These are phyloP conservation scores for Angomonas ambiguus DNA, from an alignment of 208 protist genomes.

Conservation along the genomic window DNA sequence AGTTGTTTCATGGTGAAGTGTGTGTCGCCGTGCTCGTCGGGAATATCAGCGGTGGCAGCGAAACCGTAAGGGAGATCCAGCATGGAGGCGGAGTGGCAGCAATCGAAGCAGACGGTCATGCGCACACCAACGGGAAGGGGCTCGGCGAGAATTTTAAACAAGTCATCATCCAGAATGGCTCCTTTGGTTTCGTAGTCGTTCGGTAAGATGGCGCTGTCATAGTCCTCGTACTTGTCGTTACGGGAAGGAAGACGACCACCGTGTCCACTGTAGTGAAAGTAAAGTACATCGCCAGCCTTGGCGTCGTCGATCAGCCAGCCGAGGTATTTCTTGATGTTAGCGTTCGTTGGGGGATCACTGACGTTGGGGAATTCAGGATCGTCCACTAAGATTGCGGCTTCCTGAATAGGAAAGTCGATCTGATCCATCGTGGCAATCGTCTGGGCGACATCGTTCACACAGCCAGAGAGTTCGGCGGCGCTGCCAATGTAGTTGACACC, in stretches of 20 bases:
- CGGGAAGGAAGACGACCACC: slow-evolving; percentile 55
- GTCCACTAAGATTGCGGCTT: slow-evolving; percentile 86
- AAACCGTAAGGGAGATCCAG: slow-evolving; percentile 89
- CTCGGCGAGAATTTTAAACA: slow-evolving; percentile 74
- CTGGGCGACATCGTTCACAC: slow-evolving; percentile 80
- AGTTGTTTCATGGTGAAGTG: slow-evolving; percentile 57
- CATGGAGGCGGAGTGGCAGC: slow-evolving; percentile 90
- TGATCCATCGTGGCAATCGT: slow-evolving; percentile 78
- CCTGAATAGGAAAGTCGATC: slow-evolving; percentile 75
- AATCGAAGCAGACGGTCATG: slow-evolving; percentile 92
- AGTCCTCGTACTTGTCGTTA: slow-evolving; percentile 57
- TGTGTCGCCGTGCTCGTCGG: slow-evolving; percentile 10
- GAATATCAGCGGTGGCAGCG: slow-evolving; percentile 19
- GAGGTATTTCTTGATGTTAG: slow-evolving; percentile 86
- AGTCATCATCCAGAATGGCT: slow-evolving; percentile 86
- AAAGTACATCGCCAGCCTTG: slow-evolving; percentile 84
- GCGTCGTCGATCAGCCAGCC: slow-evolving; percentile 73
- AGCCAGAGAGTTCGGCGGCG: slow-evolving; percentile 57
- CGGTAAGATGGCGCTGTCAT: slow-evolving; percentile 81
- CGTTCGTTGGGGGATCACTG: slow-evolving; percentile 66
- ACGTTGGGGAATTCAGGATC: slow-evolving; percentile 70
- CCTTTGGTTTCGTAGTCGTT: slow-evolving; percentile 64
- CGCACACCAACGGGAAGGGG: slow-evolving; percentile 70
- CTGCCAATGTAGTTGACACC: slow-evolving; percentile 90
- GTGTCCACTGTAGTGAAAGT: slow-evolving; percentile 90